Evolutionary conservation across 306 rosid genomes (phyloP).

Genomic region (Lathyrus aphaca): DNA sequence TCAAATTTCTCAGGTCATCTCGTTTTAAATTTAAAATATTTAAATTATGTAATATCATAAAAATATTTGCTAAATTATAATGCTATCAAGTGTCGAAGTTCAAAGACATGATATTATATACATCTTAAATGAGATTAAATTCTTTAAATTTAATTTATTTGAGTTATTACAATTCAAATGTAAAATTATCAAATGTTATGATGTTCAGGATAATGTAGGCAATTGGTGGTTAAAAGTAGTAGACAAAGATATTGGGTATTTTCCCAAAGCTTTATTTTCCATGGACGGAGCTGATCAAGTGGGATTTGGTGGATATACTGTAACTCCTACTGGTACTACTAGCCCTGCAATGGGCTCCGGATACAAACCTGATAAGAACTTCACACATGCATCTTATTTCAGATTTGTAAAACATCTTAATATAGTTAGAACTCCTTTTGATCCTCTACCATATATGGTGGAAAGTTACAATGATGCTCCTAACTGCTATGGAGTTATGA

Average conservation of each 20-base stretch:
- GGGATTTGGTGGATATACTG: slow-evolving; percentile 25
- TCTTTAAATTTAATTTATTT: too few relatives aligned
- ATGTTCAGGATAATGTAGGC: background rate
- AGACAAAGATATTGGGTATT: background rate
- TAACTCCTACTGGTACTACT: background rate
- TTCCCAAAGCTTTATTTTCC: slow-evolving; percentile 3
- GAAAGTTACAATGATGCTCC: background rate
- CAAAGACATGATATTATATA: too few relatives aligned
- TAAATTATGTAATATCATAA: background rate
- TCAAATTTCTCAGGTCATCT: background rate
- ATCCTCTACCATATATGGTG: background rate
- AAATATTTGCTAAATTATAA: too few relatives aligned
- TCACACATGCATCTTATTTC: background rate
- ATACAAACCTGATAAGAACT: background rate
- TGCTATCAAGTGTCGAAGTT: too few relatives aligned
- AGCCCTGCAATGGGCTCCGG: slow-evolving; percentile 34
- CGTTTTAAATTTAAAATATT: background rate
- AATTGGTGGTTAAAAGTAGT: background rate
- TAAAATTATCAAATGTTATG: background rate
- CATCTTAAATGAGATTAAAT: too few relatives aligned
- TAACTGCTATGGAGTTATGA: background rate
- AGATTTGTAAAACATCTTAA: background rate
- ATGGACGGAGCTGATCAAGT: background rate
- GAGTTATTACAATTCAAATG: too few relatives aligned
- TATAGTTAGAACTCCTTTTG: fast-evolving